Conservation (phyloP, 2,329 filamentous ascomycete species). For the Fusarium cicatricum region DNA sequence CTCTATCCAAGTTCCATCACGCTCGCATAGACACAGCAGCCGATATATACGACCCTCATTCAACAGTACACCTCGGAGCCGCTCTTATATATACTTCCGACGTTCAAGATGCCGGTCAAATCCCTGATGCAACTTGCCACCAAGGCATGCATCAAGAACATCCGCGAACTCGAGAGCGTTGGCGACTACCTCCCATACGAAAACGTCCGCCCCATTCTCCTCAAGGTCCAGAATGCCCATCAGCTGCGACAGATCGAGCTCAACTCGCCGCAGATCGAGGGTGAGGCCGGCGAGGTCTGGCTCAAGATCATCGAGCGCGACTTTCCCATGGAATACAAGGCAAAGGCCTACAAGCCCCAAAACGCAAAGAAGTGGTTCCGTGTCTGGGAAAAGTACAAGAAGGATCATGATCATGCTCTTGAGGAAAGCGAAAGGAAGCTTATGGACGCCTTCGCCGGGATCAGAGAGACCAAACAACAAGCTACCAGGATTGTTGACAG, state of each 20-base stretch:
- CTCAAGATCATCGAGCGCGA: constrained; percentile 78
- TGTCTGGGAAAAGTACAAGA: constrained; percentile 75
- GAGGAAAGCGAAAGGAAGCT: constrained; percentile 68
- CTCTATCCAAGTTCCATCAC: neutral
- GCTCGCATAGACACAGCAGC: neutral
- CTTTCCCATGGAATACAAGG: constrained; percentile 70
- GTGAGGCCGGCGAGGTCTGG: constrained; percentile 79
- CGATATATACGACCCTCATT: neutral
- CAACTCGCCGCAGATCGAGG: constrained; percentile 78
- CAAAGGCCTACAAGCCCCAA: constrained; percentile 69
- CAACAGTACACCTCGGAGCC: neutral
- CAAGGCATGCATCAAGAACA: constrained; percentile 61
- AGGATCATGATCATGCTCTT: constrained; percentile 64
- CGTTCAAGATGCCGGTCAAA: constrained; percentile 51
- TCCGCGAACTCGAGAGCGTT: constrained; percentile 70
- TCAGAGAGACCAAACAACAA: constrained; percentile 65
- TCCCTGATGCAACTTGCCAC: constrained; percentile 62
- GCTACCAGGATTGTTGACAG: constrained; percentile 66
- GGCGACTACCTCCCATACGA: constrained; percentile 75
- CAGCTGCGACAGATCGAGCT: constrained; percentile 80
- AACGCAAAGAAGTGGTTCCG: constrained; percentile 78
- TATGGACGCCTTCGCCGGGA: constrained; percentile 62
- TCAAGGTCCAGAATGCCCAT: constrained; percentile 73
- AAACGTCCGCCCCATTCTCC: constrained; percentile 70
- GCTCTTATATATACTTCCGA: neutral